Percentiles rank a stretch among this genome's conserved stretches.
Evolutionary conservation across 306 rosid species (phyloP).

Genomic region (Bauhinia variegata): DNA sequence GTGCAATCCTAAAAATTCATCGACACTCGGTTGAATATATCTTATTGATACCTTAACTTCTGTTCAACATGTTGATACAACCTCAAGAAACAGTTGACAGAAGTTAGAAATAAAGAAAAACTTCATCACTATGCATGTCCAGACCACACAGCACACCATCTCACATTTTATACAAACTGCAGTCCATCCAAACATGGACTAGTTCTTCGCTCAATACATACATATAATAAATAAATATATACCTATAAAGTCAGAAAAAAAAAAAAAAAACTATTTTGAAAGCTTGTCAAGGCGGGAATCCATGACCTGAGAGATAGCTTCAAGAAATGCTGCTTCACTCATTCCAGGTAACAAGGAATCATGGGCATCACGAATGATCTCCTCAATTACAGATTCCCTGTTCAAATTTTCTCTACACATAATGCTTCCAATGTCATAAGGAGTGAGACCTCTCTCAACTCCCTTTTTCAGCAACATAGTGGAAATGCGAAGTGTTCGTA

Average conservation of each 20-base stretch:
- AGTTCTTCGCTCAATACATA: conserved; percentile 42
- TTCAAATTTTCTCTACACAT: conserved; percentile 72
- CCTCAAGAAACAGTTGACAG: conserved; percentile 38
- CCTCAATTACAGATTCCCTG: conserved; percentile 70
- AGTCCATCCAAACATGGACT: conserved; percentile 62
- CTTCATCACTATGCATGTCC: conserved; percentile 36
- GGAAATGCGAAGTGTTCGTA: conserved; percentile 67
- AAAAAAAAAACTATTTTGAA: conserved; percentile 41
- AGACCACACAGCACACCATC: conserved; percentile 36
- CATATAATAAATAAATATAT: conserved; percentile 32
- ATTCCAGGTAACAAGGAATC: conserved; percentile 64
- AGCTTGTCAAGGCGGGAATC: conserved; percentile 64
- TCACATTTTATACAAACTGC: conserved; percentile 41
- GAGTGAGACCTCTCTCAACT: conserved; percentile 74
- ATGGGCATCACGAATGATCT: conserved; percentile 60
- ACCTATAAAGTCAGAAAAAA: conserved; percentile 31
- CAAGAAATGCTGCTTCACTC: conserved; percentile 68
- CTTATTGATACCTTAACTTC: conserved; percentile 38
- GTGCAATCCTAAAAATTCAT: conserved; percentile 30
- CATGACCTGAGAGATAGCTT: conserved; percentile 61
- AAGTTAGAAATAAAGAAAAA: conserved; percentile 37
- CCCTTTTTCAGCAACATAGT: conserved; percentile 86
- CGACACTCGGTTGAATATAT: conserved; percentile 32
- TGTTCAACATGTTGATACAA: conserved; percentile 41
- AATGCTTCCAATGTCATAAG: conserved; percentile 77